Conservation (phyloP, 2,329 filamentous ascomycete species). For the Penicillium palitans region DNA sequence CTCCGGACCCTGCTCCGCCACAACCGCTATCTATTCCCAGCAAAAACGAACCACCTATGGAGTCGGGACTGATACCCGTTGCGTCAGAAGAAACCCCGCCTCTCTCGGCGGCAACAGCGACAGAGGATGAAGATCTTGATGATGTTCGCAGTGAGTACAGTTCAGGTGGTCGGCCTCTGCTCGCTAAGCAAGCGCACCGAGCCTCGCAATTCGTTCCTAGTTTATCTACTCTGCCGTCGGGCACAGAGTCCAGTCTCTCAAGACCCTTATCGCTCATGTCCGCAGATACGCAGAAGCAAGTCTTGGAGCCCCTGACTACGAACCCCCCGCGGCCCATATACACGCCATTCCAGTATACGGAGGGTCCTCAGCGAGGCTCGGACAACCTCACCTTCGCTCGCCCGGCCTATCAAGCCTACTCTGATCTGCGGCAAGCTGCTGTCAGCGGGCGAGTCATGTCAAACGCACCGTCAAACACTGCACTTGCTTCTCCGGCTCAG, state of each 20-base stretch:
- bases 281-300: slow-evolving; percentile 24
- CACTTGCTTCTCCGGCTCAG: slow-evolving; percentile 22
- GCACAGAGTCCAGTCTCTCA: not conserved
- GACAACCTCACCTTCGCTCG: slow-evolving; percentile 41
- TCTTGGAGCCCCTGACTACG: slow-evolving; percentile 32
- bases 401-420: slow-evolving; percentile 50
- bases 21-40: slow-evolving; percentile 12
- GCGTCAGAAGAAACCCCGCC: slow-evolving; percentile 26
- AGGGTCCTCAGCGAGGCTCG: slow-evolving; percentile 44
- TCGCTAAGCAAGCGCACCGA: slow-evolving; percentile 29
- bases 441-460: slow-evolving; percentile 48
- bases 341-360: slow-evolving; percentile 48
- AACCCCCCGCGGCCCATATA: slow-evolving; percentile 46
- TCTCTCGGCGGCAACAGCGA: not conserved
- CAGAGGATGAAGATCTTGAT: slow-evolving; percentile 15
- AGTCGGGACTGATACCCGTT: slow-evolving; percentile 40
- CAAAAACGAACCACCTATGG: slow-evolving; percentile 18
- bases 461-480: slow-evolving; percentile 30
- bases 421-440: slow-evolving; percentile 47
- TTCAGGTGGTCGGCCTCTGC: slow-evolving; percentile 54
- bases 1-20: slow-evolving; percentile 13
- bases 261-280: slow-evolving; percentile 12
- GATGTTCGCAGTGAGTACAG: slow-evolving; percentile 47
- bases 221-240: slow-evolving; percentile 12
- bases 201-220: slow-evolving; percentile 17